Percentiles rank a stretch among this genome's conserved stretches.
Conservation (phyloP, 2,329 filamentous ascomycete species). For the Claviceps purpurea region DNA sequence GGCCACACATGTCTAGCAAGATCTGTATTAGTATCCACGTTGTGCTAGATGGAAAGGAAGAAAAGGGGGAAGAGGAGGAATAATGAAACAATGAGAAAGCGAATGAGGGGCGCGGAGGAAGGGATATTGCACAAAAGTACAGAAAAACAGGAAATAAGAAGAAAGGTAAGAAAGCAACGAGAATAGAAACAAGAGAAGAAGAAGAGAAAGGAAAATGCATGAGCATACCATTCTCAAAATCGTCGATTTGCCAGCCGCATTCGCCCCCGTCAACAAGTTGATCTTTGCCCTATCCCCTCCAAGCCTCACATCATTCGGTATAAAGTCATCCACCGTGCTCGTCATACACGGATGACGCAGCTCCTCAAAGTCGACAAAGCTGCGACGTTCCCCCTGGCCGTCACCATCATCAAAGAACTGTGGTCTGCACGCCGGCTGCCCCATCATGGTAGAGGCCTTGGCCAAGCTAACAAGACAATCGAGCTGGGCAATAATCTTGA, state of each 20-base stretch:
- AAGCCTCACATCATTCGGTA: conserved; percentile 83
- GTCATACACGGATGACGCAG: conserved; percentile 92
- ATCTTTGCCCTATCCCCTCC: conserved; percentile 75
- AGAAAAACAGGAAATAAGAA: too few species aligned
- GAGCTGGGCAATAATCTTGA: conserved; percentile 79
- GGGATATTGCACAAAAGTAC: neutral
- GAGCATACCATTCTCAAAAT: conserved; percentile 73
- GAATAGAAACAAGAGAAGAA: neutral
- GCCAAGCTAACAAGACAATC: conserved; percentile 92
- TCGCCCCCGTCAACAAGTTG: conserved; percentile 84
- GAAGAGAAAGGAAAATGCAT: neutral
- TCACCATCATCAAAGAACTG: conserved; percentile 53
- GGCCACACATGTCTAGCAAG: conserved; percentile 68
- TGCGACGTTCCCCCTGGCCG: conserved; percentile 46
- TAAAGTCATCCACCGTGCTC: conserved; percentile 81
- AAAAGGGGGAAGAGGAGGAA: neutral
- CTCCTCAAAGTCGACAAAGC: conserved; percentile 81
- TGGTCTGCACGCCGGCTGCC: conserved; percentile 78
- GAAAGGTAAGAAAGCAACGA: conserved; percentile 14
- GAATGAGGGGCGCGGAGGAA: too few species aligned
- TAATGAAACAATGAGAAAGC: too few species aligned
- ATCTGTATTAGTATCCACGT: neutral
- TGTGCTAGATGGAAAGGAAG: neutral
- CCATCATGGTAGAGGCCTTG: conserved; percentile 71
- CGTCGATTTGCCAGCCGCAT: conserved; percentile 94